Percentiles rank a stretch among this genome's conserved stretches.
Evolutionary conservation across 2,329 filamentous ascomycete species (phyloP).

Genomic region (Hymenoscyphus fraxineus): DNA sequence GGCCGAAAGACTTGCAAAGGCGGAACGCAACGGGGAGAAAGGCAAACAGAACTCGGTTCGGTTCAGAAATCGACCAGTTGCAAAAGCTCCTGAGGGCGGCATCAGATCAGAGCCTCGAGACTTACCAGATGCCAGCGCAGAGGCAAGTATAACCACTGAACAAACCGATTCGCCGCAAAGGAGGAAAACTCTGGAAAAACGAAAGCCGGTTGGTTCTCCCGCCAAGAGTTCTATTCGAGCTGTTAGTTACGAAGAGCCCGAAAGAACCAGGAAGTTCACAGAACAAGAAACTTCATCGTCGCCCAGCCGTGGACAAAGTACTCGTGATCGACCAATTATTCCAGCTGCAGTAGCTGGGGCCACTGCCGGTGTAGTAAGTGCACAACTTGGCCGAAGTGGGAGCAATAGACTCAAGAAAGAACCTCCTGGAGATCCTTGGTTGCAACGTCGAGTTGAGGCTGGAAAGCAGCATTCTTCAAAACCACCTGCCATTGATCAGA

Average conservation of each 20-base stretch:
- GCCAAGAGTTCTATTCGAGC: conserved; percentile 11
- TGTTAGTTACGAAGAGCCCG: conserved; percentile 28
- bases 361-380: conserved; percentile 22
- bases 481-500: conserved; percentile 18
- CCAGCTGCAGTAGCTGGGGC: conserved; percentile 21
- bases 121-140: conserved; percentile 28
- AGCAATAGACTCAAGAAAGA: conserved; percentile 59
- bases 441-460: conserved; percentile 41
- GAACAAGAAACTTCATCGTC: conserved; percentile 11
- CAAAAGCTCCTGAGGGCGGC: conserved; percentile 23
- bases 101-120: conserved; percentile 23
- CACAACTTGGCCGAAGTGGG: conserved; percentile 41
- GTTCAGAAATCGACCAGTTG: conserved; percentile 32
- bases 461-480: conserved; percentile 38
- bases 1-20: conserved; percentile 64
- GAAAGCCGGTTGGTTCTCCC: conserved; percentile 18
- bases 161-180: conserved; percentile 37
- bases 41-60: conserved; percentile 30
- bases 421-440: conserved; percentile 50
- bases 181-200: conserved; percentile 32
- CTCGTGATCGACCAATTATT: conserved; percentile 53
- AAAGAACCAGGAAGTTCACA: conserved; percentile 6
- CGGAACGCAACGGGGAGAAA: conserved; percentile 29
- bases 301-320: conserved; percentile 53
- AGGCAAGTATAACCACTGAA: conserved; percentile 30